Evolutionary conservation across 1,284 basidiomycete species (phyloP), one percentile per base, ranked within the genome.

Genomic region (Irpex lacteus): DNA sequence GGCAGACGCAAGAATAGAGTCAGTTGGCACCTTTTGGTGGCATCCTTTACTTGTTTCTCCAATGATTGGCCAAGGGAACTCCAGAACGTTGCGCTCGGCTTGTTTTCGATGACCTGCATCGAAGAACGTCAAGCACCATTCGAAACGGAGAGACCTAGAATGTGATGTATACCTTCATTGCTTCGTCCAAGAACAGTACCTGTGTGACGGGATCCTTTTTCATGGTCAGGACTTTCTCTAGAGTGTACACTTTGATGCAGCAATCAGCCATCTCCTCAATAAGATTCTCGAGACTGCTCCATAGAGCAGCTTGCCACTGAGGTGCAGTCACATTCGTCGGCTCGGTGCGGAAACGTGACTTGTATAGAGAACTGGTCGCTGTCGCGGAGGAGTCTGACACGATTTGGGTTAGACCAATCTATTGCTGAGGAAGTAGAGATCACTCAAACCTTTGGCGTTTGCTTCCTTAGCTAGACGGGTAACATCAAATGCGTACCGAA

Each of bases 41-140:
- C 85, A 66, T 96, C 92, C 68, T 87, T 87, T 13, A 90, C 84
- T 69, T 92, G 85, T 70, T 87, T 90, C 74, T 97, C 95, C 59
- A 98, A 80, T 0, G 93, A 86, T 38, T 85, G 85, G 0, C 91
- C 87, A 0, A 98, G 75, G 0, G 94, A 88, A 11, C 89, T 85
- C 97, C 97, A 99, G 76, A 98, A 98, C 0, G 88, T 90, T 7
- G 89, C 84, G 66, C 92, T 97, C 0, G 96, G 97, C 74, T 90
- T 95, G 72, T 91, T 94, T 69, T 98, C 96, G 2, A 98, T 81
- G 1, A 87, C 81, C 91, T 74, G 55, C 50, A 56, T 58, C 18
- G 11, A 32, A 19, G 21, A 7, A 8, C 1, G 6, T 52, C 38
- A 13, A n/a, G 36, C 47, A 11, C 60, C 32, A 37, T 34, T 15